Evolutionary conservation across 2,329 filamentous ascomycete species (phyloP).

Genomic region (Diatrype stigma): DNA sequence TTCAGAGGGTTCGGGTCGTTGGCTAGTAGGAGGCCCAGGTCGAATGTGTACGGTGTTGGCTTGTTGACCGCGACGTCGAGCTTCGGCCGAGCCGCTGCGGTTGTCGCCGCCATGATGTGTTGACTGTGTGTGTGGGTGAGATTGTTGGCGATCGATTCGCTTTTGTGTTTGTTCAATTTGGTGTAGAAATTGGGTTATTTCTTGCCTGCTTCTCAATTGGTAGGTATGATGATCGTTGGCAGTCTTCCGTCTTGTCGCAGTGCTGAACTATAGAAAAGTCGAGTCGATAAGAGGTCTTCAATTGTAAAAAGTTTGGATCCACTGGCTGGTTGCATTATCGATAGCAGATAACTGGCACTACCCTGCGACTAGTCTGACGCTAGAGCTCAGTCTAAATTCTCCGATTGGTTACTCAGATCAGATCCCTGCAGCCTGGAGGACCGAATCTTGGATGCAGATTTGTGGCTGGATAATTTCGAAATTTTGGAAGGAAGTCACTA

Average conservation of each 20-base stretch:
- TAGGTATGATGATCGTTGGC: no score
- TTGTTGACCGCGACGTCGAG: constrained; percentile 26
- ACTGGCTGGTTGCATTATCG: background rate
- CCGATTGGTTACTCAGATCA: no score
- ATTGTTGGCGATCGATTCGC: background rate
- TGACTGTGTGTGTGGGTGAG: background rate
- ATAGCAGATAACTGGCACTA: background rate
- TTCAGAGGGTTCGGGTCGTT: constrained; percentile 75
- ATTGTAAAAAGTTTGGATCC: background rate
- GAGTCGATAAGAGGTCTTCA: background rate
- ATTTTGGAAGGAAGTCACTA: background rate
- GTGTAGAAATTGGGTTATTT: no score
- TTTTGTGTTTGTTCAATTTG: no score
- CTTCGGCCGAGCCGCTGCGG: constrained; percentile 19
- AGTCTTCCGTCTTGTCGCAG: no score
- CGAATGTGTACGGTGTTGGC: constrained; percentile 28
- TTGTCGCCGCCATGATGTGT: constrained; percentile 16
- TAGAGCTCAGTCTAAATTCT: background rate
- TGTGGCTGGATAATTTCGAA: background rate
- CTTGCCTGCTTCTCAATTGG: no score
- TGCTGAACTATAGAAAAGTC: background rate
- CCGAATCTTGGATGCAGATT: no score
- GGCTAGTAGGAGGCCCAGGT: constrained; percentile 69
- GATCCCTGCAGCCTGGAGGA: no score
- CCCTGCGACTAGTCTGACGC: background rate